A percentile compares a stretch with the other conserved stretches of the same genome.
Conservation (phyloP, 306 rosid species). For the Crataegus laevigata region DNA sequence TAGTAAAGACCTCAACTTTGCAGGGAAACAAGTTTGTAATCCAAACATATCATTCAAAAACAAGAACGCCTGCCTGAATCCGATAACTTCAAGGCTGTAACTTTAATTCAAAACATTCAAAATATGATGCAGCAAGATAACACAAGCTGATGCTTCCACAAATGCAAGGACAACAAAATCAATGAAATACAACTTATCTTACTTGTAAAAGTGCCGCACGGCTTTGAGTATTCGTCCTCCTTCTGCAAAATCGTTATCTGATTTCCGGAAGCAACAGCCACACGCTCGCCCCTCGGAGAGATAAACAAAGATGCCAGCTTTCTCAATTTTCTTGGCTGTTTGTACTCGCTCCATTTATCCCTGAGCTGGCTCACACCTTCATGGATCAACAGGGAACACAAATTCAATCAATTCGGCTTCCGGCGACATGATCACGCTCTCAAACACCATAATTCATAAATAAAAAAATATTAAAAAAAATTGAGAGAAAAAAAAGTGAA, state of each 20-base stretch:
- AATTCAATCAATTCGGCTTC: neutral
- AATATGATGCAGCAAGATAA: neutral
- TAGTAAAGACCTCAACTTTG: neutral
- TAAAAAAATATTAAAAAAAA: neutral
- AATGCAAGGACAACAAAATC: neutral
- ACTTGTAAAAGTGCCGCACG: conserved; percentile 70
- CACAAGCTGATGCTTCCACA: conserved; percentile 1
- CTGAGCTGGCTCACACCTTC: conserved; percentile 63
- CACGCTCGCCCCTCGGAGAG: conserved; percentile 62
- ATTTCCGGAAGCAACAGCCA: conserved; percentile 87
- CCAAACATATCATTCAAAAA: neutral
- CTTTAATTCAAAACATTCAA: neutral
- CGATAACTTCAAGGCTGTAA: neutral
- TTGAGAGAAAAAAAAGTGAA: neutral
- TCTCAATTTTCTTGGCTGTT: conserved; percentile 51
- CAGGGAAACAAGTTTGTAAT: neutral
- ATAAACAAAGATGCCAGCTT: conserved; percentile 56
- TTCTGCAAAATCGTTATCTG: conserved; percentile 67
- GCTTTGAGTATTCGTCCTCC: conserved; percentile 62
- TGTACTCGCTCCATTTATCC: conserved; percentile 62
- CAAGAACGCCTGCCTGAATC: neutral
- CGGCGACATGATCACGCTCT: neutral
- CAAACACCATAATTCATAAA: neutral
- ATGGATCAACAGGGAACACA: neutral
- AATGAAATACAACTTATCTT: conserved; percentile 15